These are phyloP conservation scores for Fonsecaea pedrosoi DNA, from an alignment of 2,329 filamentous ascomycete species.

Conservation along the genomic window DNA sequence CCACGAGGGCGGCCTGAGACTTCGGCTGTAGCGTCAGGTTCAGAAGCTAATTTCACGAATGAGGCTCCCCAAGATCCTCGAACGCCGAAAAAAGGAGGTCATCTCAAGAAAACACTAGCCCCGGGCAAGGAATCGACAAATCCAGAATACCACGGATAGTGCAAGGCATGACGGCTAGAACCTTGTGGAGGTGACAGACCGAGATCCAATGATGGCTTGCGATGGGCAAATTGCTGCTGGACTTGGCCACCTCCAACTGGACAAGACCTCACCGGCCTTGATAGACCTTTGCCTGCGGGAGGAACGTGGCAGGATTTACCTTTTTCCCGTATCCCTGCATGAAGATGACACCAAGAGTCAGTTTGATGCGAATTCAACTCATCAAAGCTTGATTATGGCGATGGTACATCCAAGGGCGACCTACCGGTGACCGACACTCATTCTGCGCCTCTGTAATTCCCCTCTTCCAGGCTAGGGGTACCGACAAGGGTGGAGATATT, in stretches of 20 bases:
- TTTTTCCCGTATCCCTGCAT: neutral
- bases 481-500: neutral
- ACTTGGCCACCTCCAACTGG: neutral
- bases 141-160: conserved; percentile 11
- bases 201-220: conserved; percentile 10
- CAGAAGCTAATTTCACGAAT: conserved; percentile 32
- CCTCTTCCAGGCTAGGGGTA: neutral
- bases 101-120: neutral
- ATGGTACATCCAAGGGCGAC: neutral
- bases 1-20: conserved; percentile 33
- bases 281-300: neutral
- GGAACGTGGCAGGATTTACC: neutral
- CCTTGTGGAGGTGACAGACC: conserved; percentile 11
- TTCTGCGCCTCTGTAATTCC: neutral
- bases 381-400: neutral
- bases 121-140: conserved; percentile 11
- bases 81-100: conserved; percentile 24
- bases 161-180: neutral
- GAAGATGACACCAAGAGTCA: neutral
- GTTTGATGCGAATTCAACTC: neutral
- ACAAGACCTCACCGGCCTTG: neutral
- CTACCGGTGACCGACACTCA: neutral
- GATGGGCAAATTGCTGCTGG: conserved; percentile 15
- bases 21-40: conserved; percentile 19
- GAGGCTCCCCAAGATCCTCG: conserved; percentile 17